Percentiles rank a stretch among this genome's conserved stretches.
Conservation (phyloP, 768 basidiomycete species). For the Plicaturopsis crispa region DNA sequence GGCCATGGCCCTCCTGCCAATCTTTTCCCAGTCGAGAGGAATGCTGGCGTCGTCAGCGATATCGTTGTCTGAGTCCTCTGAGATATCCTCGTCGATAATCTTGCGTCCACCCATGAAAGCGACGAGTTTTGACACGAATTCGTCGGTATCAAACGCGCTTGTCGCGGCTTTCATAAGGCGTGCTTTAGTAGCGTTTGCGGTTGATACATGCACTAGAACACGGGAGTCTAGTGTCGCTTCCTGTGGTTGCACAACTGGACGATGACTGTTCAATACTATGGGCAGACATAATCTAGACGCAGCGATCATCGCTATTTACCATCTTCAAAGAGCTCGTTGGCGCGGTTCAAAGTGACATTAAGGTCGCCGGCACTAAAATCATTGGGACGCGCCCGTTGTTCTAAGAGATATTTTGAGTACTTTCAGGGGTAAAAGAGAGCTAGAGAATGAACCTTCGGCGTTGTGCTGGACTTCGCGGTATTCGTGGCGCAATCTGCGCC, state of each 20-base stretch:
- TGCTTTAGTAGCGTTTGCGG: conserved; percentile 80
- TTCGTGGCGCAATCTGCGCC: conserved; percentile 62
- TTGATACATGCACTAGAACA: conserved; percentile 70
- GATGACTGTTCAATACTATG: no score
- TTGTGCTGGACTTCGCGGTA: conserved; percentile 62
- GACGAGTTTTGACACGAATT: conserved; percentile 73
- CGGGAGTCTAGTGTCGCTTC: conserved; percentile 89
- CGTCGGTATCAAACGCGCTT: conserved; percentile 87
- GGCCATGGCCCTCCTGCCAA: conserved; percentile 81
- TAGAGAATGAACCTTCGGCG: conserved; percentile 46
- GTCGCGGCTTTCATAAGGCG: conserved; percentile 83
- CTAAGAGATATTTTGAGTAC: no score
- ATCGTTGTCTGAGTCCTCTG: conserved; percentile 40
- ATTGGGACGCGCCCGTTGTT: conserved; percentile 43
- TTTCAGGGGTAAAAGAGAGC: no score
- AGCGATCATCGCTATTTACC: no score
- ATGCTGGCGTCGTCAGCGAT: conserved; percentile 24
- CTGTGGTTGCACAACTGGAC: conserved; percentile 65
- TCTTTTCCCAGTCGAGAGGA: conserved; percentile 72
- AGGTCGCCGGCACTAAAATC: conserved; percentile 52
- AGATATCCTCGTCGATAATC: conserved; percentile 44
- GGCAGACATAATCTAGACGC: no score
- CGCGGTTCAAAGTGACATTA: conserved; percentile 43
- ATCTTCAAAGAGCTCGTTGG: conserved; percentile 58
- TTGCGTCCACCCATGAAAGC: conserved; percentile 70